Percentiles rank a stretch among this genome's conserved stretches.
Conservation (phyloP, 148 eudicot species). For the Vaccinium darrowii region DNA sequence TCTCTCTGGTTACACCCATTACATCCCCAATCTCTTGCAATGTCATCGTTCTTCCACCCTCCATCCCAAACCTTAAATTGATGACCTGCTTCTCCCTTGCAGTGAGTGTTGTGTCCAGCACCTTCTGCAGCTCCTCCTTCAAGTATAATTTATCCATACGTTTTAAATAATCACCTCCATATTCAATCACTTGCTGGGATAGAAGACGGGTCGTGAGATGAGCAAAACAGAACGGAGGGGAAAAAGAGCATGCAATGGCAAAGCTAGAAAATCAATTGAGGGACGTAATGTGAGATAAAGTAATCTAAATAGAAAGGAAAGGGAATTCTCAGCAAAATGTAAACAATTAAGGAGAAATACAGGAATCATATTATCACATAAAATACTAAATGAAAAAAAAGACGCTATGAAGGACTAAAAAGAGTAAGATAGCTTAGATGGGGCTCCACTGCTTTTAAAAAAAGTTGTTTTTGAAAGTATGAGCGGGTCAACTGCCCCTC, state of each 20-base stretch:
- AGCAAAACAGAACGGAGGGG: background rate
- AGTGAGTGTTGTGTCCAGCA: conserved; percentile 50
- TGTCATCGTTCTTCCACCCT: conserved; percentile 70
- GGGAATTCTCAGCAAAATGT: background rate
- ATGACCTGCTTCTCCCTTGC: conserved; percentile 70
- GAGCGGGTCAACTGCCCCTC: background rate
- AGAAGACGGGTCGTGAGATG: background rate
- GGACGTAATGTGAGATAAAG: background rate
- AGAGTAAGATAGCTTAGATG: background rate
- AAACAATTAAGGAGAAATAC: background rate
- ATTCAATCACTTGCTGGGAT: conserved; percentile 50
- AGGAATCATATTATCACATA: background rate
- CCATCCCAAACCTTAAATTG: conserved; percentile 78
- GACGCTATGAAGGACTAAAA: background rate
- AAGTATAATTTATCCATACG: conserved; percentile 53
- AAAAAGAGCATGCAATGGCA: background rate
- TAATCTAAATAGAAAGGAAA: background rate
- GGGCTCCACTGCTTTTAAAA: background rate
- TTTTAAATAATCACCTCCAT: conserved; percentile 53
- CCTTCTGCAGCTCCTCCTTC: conserved; percentile 74
- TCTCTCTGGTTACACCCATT: conserved; percentile 82
- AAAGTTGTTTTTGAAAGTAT: background rate
- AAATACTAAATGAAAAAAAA: background rate
- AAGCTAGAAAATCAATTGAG: background rate
- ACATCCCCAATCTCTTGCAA: conserved; percentile 87